Evolutionary conservation across 208 protist genomes (phyloP).

Genomic region (Pavlovales sp.): DNA sequence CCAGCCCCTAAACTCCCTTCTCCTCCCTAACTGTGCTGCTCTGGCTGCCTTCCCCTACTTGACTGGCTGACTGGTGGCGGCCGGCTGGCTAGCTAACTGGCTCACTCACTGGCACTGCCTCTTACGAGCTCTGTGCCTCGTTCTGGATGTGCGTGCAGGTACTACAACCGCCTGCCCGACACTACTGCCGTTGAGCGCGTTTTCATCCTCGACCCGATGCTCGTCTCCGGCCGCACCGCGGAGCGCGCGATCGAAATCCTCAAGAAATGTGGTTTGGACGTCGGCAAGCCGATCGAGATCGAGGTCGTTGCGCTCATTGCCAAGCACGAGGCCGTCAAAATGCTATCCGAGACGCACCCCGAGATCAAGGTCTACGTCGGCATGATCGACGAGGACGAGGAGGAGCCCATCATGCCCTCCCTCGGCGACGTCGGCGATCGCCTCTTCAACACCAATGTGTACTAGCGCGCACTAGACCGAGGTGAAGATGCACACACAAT

Average conservation of each 20-base stretch:
- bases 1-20: no score
- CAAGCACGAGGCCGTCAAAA: background rate
- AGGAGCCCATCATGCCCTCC: background rate
- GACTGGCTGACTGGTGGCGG: no score
- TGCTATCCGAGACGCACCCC: background rate
- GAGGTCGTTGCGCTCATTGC: conserved; percentile 20
- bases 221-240: conserved; percentile 19
- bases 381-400: background rate
- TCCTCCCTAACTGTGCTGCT: no score
- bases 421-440: conserved; percentile 31
- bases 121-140: no score
- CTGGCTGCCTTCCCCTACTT: no score
- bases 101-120: no score
- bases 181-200: background rate
- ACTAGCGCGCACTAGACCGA: no score
- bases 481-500: no score
- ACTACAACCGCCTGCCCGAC: conserved; percentile 42
- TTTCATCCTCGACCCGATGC: conserved; percentile 35
- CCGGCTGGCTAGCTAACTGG: no score
- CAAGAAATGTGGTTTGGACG: background rate
- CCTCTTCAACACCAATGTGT: conserved; percentile 25
- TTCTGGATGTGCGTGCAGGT: no score
- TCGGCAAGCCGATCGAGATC: background rate
- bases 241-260: conserved; percentile 30
- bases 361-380: conserved; percentile 22